phyloP scores from a whole-genome alignment of 2,329 filamentous ascomycete genomes.

The Lachnum nothofagi region DNA sequence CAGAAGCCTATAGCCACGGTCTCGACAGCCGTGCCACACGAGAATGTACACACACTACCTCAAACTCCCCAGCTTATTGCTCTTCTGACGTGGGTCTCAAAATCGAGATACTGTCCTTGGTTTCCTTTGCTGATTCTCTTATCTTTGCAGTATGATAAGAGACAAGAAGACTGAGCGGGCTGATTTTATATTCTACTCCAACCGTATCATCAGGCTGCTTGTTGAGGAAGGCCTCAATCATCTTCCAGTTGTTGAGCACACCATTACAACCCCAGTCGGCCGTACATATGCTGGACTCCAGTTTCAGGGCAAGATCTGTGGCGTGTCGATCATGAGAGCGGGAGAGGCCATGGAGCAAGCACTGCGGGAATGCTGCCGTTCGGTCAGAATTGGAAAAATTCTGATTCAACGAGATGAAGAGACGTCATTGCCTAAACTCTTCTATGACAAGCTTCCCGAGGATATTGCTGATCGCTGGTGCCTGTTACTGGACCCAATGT shows the following conservation, averaged over 20 bases:
- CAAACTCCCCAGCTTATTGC: conserved; percentile 97
- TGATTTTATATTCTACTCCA: conserved; percentile 99
- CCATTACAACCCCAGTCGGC: conserved; percentile 86
- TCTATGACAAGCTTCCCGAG: conserved; percentile 94
- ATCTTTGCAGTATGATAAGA: conserved; percentile 73
- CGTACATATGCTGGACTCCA: conserved; percentile 82
- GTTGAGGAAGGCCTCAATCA: conserved; percentile 98
- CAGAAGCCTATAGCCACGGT: conserved; percentile 85
- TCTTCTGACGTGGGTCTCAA: conserved; percentile 77
- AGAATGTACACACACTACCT: conserved; percentile 83
- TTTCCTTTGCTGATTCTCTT: conserved; percentile 8
- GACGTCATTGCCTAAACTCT: conserved; percentile 83
- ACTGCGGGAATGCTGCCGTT: conserved; percentile 89
- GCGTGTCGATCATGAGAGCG: conserved; percentile 96
- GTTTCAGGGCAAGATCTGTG: conserved; percentile 97
- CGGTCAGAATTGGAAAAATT: conserved; percentile 97
- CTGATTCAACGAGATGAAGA: conserved; percentile 97
- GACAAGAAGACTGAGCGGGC: conserved; percentile 84
- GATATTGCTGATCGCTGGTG: conserved; percentile 94
- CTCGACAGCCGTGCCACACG: conserved; percentile 72
- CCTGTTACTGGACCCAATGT: conserved; percentile 94
- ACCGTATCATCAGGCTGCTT: conserved; percentile 91
- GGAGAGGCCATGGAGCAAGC: conserved; percentile 99
- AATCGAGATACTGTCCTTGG: not conserved
- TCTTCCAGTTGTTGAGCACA: conserved; percentile 81